Evolutionary conservation across 805 yeast species (phyloP).

Genomic region (Metschnikowia lochheadii): DNA sequence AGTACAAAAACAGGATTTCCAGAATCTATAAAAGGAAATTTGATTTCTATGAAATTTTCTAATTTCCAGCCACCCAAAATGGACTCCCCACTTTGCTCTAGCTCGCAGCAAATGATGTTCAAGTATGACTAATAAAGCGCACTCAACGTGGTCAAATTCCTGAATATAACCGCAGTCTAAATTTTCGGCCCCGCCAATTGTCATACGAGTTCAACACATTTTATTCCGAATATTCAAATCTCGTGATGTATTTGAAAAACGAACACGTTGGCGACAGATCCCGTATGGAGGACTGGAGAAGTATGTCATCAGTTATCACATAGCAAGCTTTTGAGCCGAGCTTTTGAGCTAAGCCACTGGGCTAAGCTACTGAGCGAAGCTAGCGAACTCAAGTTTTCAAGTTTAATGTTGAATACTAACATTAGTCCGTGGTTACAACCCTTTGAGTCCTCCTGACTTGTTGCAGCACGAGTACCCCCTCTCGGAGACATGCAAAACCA

Average conservation of each 20-base stretch:
- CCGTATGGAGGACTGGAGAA: constrained; percentile 54
- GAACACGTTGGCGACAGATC: constrained; percentile 79
- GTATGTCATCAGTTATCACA: constrained; percentile 26
- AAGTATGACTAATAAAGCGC: constrained; percentile 3
- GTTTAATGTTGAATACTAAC: constrained; percentile 9
- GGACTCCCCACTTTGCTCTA: background rate
- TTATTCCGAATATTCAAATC: constrained; percentile 1
- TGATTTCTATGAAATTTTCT: no score
- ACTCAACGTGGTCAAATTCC: background rate
- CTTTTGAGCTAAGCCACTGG: no score
- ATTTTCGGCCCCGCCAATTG: background rate
- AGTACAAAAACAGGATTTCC: no score
- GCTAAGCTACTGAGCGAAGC: no score
- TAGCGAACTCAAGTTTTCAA: background rate
- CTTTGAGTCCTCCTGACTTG: constrained; percentile 88
- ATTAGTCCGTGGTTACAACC: constrained; percentile 79
- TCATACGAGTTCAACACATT: background rate
- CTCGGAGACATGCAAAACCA: constrained; percentile 46
- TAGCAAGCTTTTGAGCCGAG: no score
- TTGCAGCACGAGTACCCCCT: constrained; percentile 83
- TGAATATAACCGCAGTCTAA: background rate
- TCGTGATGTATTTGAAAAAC: constrained; percentile 76
- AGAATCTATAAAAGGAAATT: no score
- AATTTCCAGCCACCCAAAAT: no score
- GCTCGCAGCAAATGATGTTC: background rate